phyloP scores from a whole-genome alignment of 306 rosid genomes.

The Cotoneaster glaucophyllus region DNA sequence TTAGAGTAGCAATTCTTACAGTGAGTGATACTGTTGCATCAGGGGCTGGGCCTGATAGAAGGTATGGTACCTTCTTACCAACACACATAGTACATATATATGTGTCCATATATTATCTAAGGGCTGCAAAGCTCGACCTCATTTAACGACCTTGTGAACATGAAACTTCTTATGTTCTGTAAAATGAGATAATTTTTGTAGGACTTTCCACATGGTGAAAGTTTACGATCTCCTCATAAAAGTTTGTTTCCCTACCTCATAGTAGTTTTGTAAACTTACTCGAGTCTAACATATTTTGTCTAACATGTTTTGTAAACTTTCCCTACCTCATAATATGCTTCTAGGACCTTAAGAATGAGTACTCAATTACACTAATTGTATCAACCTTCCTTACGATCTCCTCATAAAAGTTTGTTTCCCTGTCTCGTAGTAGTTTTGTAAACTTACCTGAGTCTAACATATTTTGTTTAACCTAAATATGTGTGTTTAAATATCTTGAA shows the following conservation, averaged over 20 bases:
- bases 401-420: too few species aligned
- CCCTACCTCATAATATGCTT: too few species aligned
- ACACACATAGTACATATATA: background rate
- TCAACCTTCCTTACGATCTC: too few species aligned
- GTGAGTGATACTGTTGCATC: conserved; percentile 89
- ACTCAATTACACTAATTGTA: background rate
- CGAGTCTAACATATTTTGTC: background rate
- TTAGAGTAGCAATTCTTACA: conserved; percentile 76
- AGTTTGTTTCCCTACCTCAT: background rate
- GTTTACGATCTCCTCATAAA: too few species aligned
- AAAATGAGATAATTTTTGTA: background rate
- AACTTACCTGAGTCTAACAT: too few species aligned
- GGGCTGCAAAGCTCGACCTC: background rate
- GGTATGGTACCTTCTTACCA: conserved; percentile 32
- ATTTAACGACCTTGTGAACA: background rate
- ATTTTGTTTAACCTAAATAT: too few species aligned
- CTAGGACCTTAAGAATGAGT: too few species aligned
- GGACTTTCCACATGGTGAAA: background rate
- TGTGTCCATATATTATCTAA: background rate
- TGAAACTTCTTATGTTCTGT: background rate
- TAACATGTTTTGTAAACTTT: background rate
- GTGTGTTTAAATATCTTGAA: background rate
- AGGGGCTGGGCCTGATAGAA: conserved; percentile 89
- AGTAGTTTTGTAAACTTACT: background rate
- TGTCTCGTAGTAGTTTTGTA: too few species aligned